Evolutionary conservation across 2,329 filamentous ascomycete species (phyloP), one percentile per base, ranked within the genome.

Genomic region (Ceratocystis cubensis): DNA sequence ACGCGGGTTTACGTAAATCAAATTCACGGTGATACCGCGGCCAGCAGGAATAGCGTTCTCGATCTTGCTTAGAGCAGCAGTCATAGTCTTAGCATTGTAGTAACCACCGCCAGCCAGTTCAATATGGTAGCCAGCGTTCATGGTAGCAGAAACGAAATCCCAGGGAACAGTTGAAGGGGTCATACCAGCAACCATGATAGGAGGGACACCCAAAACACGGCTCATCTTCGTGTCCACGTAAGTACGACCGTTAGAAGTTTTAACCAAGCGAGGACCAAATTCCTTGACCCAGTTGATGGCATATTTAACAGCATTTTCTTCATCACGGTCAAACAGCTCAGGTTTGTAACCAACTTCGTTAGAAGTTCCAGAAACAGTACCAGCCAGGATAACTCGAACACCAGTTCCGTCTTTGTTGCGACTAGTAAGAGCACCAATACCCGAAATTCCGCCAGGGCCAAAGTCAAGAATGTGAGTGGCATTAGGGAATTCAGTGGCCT

Each of bases 331-430:
- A 72, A 99, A 99, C 64, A 99, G 82, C 78, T 99, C 94, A 1
- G 93, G 88, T 82, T 99, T 99, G 81, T 96, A 99, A 66, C 94
- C 94, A 69, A 99, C 88, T 76, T 97, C 94, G 41, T 83, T 81
- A 68, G 95, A 88, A 22, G 91, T 91, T 64, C 93, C 93, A 72
- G 93, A 89, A 72, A 99, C 88, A n/a, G 91, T 84, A 70, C 95
- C 94, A 56, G 91, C 94, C 67, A 99, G 83, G 70, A 99, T 96
- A 70, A 99, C 92, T 69, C 93, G 91, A 45, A 99, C 94, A 72
- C 94, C 94, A 67, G 91, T 97, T 70, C 94, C 94, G 76, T 99
- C 95, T 81, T 99, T 99, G 83, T 97, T 99, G 72, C 94, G 90
- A 81, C 96, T 97, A 67, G 94, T 99, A 70, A 99, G 81, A 59